Base-by-base conservation (phyloP, 768 basidiomycete genomes). In the Russula olivacea region DNA sequence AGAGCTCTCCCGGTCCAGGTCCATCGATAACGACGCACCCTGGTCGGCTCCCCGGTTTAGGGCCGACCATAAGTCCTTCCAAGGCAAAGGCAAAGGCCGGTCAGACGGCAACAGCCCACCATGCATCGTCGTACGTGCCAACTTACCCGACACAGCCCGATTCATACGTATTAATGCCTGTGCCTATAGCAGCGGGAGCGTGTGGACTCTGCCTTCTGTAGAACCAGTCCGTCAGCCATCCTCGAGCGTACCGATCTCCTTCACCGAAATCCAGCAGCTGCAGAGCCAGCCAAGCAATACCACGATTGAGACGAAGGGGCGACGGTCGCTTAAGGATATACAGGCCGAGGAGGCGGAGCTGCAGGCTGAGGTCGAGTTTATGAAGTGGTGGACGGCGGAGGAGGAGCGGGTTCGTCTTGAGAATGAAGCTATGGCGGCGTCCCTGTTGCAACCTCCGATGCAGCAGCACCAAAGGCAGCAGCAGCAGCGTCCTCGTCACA, bases 381-480 rank as follows among this genome's bases (percentile, higher is more conserved):
- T 95, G 72, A 81, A 77, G 68, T 97, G 94, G 94, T 97, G 93
- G 92, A 77, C 83, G 1, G 85, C 80, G 8, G 94, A 96, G 73
- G 91, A 93, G 72, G 84, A 82, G 69, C 78, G 89, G 17, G 72
- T 90, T n/a, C 79, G 75, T 66, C 66, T 76, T 38, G 86, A 88
- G 72, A 76, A 77, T 58, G 58, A 53, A 43, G 68, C 63, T 3
- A 56, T 58, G 7, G 51, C 48, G 17, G 56, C 43, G 21, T 53
- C 61, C 0, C 9, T 58, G 48, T 4, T 41, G 47, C 28, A 41
- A 19, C 8, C 55, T 14, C 63, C 12, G 38, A 38, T 5, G 9
- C 38, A 40, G 14, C 28, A 47, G 50, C n/a, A n/a, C n/a, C n/a
- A n/a, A n/a, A n/a, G n/a, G n/a, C 56, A 25, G 25, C 56, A 51